These are phyloP conservation scores for Phycomyces blakesleeanus DNA, from an alignment of 192 early-diverging fungal species.

Conservation along the genomic window DNA sequence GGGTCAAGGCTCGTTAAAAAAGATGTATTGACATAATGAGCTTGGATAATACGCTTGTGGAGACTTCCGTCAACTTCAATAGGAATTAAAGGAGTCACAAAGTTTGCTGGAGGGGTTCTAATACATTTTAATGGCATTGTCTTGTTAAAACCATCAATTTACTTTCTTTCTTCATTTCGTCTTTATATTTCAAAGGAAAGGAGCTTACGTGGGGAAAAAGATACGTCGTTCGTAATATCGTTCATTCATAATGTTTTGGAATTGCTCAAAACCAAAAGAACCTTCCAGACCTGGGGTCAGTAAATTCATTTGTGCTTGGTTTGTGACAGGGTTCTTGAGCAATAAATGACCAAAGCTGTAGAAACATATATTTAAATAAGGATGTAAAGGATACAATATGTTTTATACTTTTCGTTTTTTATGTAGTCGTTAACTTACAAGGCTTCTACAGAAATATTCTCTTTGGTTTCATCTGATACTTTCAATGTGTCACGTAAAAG, in stretches of 20 bases:
- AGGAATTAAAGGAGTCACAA: constrained; percentile 8
- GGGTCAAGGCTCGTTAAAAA: background rate
- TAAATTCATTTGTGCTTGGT: background rate
- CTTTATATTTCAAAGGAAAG: background rate
- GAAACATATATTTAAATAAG: too few relatives aligned
- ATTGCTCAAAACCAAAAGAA: background rate
- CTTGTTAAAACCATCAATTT: too few relatives aligned
- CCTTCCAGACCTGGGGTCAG: background rate
- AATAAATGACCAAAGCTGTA: constrained; percentile 20
- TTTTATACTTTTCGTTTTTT: too few relatives aligned
- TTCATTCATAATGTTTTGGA: background rate
- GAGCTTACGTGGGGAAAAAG: background rate
- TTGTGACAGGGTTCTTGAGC: background rate
- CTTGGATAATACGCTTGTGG: background rate
- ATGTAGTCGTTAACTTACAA: constrained; percentile 1
- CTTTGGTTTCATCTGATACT: background rate
- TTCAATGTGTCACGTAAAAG: background rate
- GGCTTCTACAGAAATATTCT: constrained; percentile 16
- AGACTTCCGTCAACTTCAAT: background rate
- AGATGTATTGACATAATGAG: constrained; percentile 10
- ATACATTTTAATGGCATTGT: background rate
- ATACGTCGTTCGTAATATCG: background rate
- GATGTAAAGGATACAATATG: too few relatives aligned
- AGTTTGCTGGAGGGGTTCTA: constrained; percentile 15
- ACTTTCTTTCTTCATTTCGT: too few relatives aligned